Percentiles rank a stretch among this genome's conserved stretches.
phyloP scores from a whole-genome alignment of 768 basidiomycete genomes.

The Lactarius vividus region DNA sequence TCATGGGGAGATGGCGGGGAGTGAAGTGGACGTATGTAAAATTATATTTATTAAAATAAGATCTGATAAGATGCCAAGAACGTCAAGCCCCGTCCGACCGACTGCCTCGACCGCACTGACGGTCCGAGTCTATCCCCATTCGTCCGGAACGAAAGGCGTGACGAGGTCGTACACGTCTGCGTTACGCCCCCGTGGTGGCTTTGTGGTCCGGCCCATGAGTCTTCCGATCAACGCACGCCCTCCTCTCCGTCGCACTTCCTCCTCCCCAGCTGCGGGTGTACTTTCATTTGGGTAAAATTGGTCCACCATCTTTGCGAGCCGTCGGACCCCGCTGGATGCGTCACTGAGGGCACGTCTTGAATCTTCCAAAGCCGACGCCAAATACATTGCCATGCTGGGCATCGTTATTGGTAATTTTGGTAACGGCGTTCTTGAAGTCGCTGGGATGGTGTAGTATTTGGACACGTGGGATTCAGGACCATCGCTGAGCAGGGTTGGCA shows the following conservation, averaged over 20 bases:
- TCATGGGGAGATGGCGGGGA: conserved; percentile 12
- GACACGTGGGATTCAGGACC: conserved; percentile 59
- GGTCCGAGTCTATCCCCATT: conserved; percentile 47
- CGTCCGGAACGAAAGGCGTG: conserved; percentile 77
- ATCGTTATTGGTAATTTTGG: conserved; percentile 73
- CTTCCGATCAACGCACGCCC: conserved; percentile 36
- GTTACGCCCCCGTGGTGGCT: conserved; percentile 54
- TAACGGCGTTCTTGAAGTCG: conserved; percentile 54
- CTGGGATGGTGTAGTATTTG: conserved; percentile 70
- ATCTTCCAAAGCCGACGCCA: conserved; percentile 67
- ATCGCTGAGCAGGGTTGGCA: conserved; percentile 63
- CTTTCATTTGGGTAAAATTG: conserved; percentile 56
- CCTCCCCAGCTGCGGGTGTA: conserved; percentile 35
- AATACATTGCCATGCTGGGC: conserved; percentile 72
- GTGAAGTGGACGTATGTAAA: neutral
- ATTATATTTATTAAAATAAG: neutral
- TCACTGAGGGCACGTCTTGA: conserved; percentile 62
- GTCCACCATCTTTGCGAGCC: conserved; percentile 68
- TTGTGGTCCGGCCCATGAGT: conserved; percentile 52
- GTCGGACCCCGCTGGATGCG: conserved; percentile 57
- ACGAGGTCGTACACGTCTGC: conserved; percentile 81
- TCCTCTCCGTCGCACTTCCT: conserved; percentile 52
- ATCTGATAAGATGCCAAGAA: neutral
- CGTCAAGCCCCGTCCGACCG: neutral
- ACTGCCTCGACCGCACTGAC: too few species aligned